These are phyloP conservation scores for Bipolaris cookei DNA, from an alignment of 2,329 filamentous ascomycete genomes.

Conservation along the genomic window DNA sequence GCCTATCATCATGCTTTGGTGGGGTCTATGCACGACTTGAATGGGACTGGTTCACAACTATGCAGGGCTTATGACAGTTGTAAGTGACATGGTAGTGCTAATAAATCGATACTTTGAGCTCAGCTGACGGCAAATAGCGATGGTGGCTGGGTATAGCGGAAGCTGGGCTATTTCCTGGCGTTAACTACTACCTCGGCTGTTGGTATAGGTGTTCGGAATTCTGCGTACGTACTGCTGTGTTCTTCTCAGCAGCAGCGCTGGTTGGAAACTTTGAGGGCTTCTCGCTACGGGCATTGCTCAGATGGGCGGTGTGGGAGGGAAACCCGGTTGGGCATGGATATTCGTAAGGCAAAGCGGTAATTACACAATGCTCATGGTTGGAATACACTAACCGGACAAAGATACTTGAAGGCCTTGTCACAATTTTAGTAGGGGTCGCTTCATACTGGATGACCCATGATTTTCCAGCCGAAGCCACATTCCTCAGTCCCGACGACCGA, in stretches of 20 bases:
- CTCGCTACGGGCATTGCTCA: slow-evolving; percentile 73
- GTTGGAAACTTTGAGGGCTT: slow-evolving; percentile 80
- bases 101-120: neutral
- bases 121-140: slow-evolving; percentile 28
- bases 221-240: slow-evolving; percentile 78
- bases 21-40: slow-evolving; percentile 71
- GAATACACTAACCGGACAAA: slow-evolving; percentile 13
- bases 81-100: slow-evolving; percentile 14
- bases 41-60: slow-evolving; percentile 71
- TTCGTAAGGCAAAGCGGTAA: slow-evolving; percentile 44
- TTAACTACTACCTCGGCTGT: slow-evolving; percentile 81
- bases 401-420: slow-evolving; percentile 72
- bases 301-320: slow-evolving; percentile 67
- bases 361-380: no score
- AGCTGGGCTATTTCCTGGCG: slow-evolving; percentile 67
- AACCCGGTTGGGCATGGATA: slow-evolving; percentile 54
- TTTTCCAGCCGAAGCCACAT: slow-evolving; percentile 75
- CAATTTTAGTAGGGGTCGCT: slow-evolving; percentile 69
- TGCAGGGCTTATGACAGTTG: slow-evolving; percentile 68
- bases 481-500: slow-evolving; percentile 73
- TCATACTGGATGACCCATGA: slow-evolving; percentile 80
- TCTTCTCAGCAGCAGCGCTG: slow-evolving; percentile 82
- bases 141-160: slow-evolving; percentile 75
- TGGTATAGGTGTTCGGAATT: slow-evolving; percentile 85
- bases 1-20: slow-evolving; percentile 74